Base-by-base conservation (phyloP, 2,329 filamentous ascomycete genomes). In the Trichoderma sp. region DNA sequence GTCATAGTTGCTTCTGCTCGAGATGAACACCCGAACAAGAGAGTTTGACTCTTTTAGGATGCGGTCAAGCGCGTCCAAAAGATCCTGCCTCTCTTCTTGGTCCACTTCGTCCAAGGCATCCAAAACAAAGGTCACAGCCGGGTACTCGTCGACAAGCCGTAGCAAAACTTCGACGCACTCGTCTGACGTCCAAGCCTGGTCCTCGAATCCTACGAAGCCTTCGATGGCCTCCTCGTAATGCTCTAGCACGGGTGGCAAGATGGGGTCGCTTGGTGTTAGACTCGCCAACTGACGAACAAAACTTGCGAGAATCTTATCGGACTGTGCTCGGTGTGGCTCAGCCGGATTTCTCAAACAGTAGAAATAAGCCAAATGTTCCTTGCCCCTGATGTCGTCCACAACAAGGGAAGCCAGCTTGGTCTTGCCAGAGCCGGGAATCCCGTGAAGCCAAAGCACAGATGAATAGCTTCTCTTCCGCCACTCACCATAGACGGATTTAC, bases 401-500 rank as follows among this genome's bases (percentile, higher is more conserved):
- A 62, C 48, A n/a, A 62, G 14, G 41, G 58, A 62, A 7, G 48
- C 48, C 7, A 62, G 14, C 28, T 62, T 62, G 34, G 45, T 62
- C 45, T 62, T 62, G 19, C 58, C 58, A 26, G 58, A 62, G 4
- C 58, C 58, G 1, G 58, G 47, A 30, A 62, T 62, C n/a, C 58
- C 58, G 17, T 62, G 58, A 26, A 62, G 48, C 58, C 58, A 62
- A n/a, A 62, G 58, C 45, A 62, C 45, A 17, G 58, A 62, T 30
- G 58, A 62, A 26, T 12, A 21, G 19, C 58, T 62, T 44, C 10
- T 24, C 28, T 52, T 21, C 26, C 48, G 12, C 58, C 58, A 62
- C 21, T 30, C 48, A n/a, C 17, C 26, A 12, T 24, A 62, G 19
- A 30, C n/a, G 5, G 26, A 7, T 6, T 62, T 52, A 15, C 43